phyloP scores from a whole-genome alignment of 106 monocot species.

The Apostasia shenzhenica region DNA sequence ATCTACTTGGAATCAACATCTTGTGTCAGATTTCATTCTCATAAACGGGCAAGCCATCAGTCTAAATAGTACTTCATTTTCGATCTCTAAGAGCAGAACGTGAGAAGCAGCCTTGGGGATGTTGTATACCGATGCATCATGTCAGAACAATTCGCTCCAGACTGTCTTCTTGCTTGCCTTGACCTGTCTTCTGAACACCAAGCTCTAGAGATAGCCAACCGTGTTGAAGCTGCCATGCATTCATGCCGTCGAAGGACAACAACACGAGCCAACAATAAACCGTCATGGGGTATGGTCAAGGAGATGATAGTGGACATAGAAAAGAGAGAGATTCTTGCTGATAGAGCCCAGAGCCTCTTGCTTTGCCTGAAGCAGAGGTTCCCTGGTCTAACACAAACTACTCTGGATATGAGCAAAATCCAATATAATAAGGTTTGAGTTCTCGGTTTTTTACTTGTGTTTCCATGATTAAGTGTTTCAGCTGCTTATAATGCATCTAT shows the following conservation, averaged over 20 bases:
- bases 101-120: conserved; percentile 57
- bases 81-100: conserved; percentile 31
- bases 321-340: conserved; percentile 71
- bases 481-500: no score
- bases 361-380: conserved; percentile 89
- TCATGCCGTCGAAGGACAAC: conserved; percentile 47
- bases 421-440: conserved; percentile 75
- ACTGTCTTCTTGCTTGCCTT: conserved; percentile 52
- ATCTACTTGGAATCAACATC: neutral
- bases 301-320: conserved; percentile 58
- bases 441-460: conserved; percentile 8
- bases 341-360: conserved; percentile 72
- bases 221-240: conserved; percentile 60
- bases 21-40: conserved; percentile 4
- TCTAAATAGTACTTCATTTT: neutral
- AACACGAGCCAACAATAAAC: conserved; percentile 27
- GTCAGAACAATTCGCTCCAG: conserved; percentile 55
- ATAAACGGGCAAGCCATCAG: no score
- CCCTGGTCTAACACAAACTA: conserved; percentile 83
- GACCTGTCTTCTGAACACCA: conserved; percentile 83
- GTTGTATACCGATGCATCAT: conserved; percentile 48
- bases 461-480: no score
- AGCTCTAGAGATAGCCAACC: conserved; percentile 75
- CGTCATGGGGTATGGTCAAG: conserved; percentile 75
- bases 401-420: conserved; percentile 85